Percentiles rank a stretch among this genome's conserved stretches.
phyloP scores from a whole-genome alignment of 495 filamentous ascomycete genomes.

The Talaromyces liani region DNA sequence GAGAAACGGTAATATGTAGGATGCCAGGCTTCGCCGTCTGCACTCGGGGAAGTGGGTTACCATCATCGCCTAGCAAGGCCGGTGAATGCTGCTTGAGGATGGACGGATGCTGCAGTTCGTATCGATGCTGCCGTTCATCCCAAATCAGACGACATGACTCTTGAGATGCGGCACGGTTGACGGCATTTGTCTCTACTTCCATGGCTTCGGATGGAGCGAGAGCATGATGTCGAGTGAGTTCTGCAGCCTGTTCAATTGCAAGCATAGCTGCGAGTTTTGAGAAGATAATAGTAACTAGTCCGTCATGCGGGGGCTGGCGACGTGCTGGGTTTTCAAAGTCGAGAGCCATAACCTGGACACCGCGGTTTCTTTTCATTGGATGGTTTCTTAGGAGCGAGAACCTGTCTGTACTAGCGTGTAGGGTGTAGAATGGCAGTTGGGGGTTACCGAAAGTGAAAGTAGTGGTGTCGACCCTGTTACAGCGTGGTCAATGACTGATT shows the following conservation, averaged over 20 bases:
- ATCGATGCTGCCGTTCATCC: conserved; percentile 52
- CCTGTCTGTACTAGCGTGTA: conserved; percentile 36
- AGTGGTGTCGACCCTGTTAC: conserved; percentile 23
- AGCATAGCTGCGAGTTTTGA: conserved; percentile 62
- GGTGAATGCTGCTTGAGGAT: conserved; percentile 47
- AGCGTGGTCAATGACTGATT: conserved; percentile 12
- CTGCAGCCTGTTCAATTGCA: conserved; percentile 54
- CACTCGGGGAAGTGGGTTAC: conserved; percentile 57
- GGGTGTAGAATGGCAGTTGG: conserved; percentile 36
- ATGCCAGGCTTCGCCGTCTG: conserved; percentile 25
- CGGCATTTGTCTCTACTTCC: conserved; percentile 46
- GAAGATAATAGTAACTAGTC: conserved; percentile 66
- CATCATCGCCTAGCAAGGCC: conserved; percentile 43
- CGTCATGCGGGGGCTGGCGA: conserved; percentile 54
- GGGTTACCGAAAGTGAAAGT: conserved; percentile 34
- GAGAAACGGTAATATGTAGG: conserved; percentile 35
- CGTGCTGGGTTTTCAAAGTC: conserved; percentile 51
- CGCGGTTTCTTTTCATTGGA: conserved; percentile 28
- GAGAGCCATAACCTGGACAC: conserved; percentile 47
- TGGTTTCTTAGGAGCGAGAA: conserved; percentile 30
- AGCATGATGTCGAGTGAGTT: conserved; percentile 31
- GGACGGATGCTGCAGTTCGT: conserved; percentile 67
- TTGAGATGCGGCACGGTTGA: conserved; percentile 57
- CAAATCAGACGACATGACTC: conserved; percentile 68
- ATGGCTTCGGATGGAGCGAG: conserved; percentile 36